Conservation (phyloP, 2,329 filamentous ascomycete genomes). For the Microsporum ferrugineum region DNA sequence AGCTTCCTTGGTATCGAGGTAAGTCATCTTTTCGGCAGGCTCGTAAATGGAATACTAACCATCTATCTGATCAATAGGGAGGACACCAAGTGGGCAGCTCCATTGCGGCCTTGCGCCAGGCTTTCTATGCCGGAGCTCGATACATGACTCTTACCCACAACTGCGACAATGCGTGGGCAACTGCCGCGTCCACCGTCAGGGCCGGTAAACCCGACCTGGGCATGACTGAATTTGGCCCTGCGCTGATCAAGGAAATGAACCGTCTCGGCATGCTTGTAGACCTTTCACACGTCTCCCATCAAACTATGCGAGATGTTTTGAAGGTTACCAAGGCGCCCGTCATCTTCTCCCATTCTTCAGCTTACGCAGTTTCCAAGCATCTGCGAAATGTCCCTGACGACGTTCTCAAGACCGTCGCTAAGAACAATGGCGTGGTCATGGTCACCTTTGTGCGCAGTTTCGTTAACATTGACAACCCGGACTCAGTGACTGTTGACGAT, state of each 20-base stretch:
- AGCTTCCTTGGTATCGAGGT: slow-evolving; percentile 21
- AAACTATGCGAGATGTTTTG: slow-evolving; percentile 20
- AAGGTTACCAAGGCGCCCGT: slow-evolving; percentile 17
- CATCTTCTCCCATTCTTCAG: slow-evolving; percentile 19
- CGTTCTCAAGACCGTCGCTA: slow-evolving; percentile 26
- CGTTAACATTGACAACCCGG: slow-evolving; percentile 21
- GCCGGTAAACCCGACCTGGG: slow-evolving; percentile 16
- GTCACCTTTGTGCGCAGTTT: slow-evolving; percentile 29
- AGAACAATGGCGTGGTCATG: slow-evolving; percentile 35
- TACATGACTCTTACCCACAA: slow-evolving; percentile 22
- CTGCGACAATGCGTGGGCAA: slow-evolving; percentile 22
- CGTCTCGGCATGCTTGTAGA: slow-evolving; percentile 23
- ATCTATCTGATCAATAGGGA: slow-evolving; percentile 13
- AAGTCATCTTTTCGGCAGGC: neutral
- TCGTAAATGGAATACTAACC: neutral
- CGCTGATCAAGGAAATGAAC: slow-evolving; percentile 21
- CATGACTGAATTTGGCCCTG: slow-evolving; percentile 17
- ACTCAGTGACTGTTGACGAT: slow-evolving; percentile 24
- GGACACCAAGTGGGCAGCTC: slow-evolving; percentile 21
- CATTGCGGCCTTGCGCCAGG: slow-evolving; percentile 13
- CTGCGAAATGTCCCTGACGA: slow-evolving; percentile 35
- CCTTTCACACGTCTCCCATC: slow-evolving; percentile 19
- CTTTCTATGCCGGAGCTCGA: slow-evolving; percentile 16
- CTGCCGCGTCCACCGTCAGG: slow-evolving; percentile 16
- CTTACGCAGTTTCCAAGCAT: slow-evolving; percentile 20